These are phyloP conservation scores for Stentor roeselii DNA, from an alignment of 73 alveolate genomes.

Conservation along the genomic window DNA sequence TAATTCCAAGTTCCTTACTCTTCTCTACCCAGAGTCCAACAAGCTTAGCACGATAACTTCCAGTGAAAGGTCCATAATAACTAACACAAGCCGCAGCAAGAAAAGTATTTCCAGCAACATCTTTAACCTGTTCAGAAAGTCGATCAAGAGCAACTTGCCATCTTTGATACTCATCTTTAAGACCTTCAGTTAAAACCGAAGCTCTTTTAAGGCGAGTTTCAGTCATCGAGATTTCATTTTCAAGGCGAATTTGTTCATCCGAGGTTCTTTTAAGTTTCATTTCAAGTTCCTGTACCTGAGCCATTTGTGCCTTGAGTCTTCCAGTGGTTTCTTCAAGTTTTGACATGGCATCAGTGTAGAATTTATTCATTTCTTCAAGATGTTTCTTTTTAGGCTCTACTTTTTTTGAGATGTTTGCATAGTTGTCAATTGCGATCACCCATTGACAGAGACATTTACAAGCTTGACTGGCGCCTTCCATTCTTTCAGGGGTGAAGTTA, in stretches of 20 bases:
- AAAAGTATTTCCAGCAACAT: conserved; percentile 88
- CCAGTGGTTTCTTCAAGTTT: conserved; percentile 70
- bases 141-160: conserved; percentile 83
- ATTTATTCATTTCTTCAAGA: conserved; percentile 78
- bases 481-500: conserved; percentile 65
- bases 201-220: conserved; percentile 92
- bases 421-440: conserved; percentile 82
- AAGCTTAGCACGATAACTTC: conserved; percentile 68
- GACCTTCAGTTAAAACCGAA: conserved; percentile 81
- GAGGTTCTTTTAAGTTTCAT: conserved; percentile 78
- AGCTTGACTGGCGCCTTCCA: conserved; percentile 61
- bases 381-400: conserved; percentile 85
- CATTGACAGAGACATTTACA: conserved; percentile 76
- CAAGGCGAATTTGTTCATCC: conserved; percentile 79
- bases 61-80: conserved; percentile 99
- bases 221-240: conserved; percentile 86
- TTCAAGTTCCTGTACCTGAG: conserved; percentile 72
- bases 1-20: conserved; percentile 47
- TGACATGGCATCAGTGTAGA: conserved; percentile 56
- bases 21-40: conserved; percentile 68
- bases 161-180: conserved; percentile 85
- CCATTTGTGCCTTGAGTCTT: conserved; percentile 62
- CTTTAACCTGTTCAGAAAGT: conserved; percentile 76
- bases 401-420: conserved; percentile 39
- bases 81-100: conserved; percentile 95